phyloP scores from a whole-genome alignment of 331 rosid species.

The Malus hybrid region DNA sequence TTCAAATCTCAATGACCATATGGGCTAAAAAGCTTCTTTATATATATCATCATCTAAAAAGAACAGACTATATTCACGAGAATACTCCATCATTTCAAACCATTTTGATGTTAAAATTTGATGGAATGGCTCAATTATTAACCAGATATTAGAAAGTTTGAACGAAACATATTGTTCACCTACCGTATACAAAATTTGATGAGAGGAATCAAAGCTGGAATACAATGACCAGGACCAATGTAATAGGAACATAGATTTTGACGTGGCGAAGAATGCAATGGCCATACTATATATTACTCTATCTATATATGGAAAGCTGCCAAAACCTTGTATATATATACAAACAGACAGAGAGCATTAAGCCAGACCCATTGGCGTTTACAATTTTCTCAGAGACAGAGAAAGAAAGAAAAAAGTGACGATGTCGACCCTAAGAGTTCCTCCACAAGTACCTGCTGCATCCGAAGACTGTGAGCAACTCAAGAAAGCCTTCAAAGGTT shows the following conservation, averaged over 20 bases:
- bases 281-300: not conserved
- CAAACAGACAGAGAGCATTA: not conserved
- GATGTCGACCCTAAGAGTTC: constrained; percentile 25
- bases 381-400: not conserved
- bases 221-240: not conserved
- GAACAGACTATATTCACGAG: too few species aligned
- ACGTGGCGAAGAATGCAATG: not conserved
- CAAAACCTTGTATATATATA: not conserved
- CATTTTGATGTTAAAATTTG: too few species aligned
- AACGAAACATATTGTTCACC: too few species aligned
- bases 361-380: not conserved
- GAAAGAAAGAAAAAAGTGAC: not conserved
- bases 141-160: too few species aligned
- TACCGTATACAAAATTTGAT: too few species aligned
- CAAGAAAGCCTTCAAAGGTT: constrained; percentile 50
- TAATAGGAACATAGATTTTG: not conserved
- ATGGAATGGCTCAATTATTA: too few species aligned
- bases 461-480: constrained; percentile 37
- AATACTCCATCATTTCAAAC: too few species aligned
- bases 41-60: too few species aligned
- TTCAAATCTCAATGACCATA: too few species aligned
- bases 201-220: too few species aligned
- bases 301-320: not conserved
- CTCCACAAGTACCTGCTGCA: constrained; percentile 9
- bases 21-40: too few species aligned